phyloP scores from a whole-genome alignment of 1,139 yeast genomes.

The Yamadazyma siamensis region DNA sequence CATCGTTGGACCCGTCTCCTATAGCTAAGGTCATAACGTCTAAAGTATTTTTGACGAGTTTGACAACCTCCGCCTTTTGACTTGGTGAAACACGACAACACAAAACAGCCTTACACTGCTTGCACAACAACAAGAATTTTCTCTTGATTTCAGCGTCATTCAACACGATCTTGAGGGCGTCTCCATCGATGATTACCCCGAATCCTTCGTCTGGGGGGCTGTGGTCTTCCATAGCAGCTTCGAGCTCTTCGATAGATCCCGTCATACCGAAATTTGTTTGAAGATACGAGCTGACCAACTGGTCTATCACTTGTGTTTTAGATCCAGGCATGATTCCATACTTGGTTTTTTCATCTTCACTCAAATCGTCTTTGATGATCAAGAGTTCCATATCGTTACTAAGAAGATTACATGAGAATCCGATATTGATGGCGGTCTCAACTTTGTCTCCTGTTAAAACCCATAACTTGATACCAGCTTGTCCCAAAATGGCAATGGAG shows the following conservation, averaged over 20 bases:
- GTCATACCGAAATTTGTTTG: slow-evolving; percentile 57
- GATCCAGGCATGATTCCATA: slow-evolving; percentile 25
- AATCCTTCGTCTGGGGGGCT: slow-evolving; percentile 71
- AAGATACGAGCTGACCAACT: slow-evolving; percentile 58
- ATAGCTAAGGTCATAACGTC: slow-evolving; percentile 81
- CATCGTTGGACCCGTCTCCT: slow-evolving; percentile 99
- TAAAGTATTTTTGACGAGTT: slow-evolving; percentile 79
- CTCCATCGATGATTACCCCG: slow-evolving; percentile 93
- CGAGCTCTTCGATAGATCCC: slow-evolving; percentile 60
- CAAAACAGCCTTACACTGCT: slow-evolving; percentile 89
- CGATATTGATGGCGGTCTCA: slow-evolving; percentile 51
- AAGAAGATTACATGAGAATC: slow-evolving; percentile 48
- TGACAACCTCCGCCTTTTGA: slow-evolving; percentile 94
- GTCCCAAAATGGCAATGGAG: slow-evolving; percentile 39
- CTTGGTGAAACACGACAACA: slow-evolving; percentile 98
- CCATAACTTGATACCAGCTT: slow-evolving; percentile 52
- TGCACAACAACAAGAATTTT: slow-evolving; percentile 81
- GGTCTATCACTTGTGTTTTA: slow-evolving; percentile 34
- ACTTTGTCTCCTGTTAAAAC: slow-evolving; percentile 52
- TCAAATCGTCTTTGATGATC: slow-evolving; percentile 34
- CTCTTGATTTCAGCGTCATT: slow-evolving; percentile 50
- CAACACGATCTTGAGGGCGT: slow-evolving; percentile 74
- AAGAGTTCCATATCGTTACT: slow-evolving; percentile 46
- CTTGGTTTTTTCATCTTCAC: slow-evolving; percentile 24
- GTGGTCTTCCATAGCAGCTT: slow-evolving; percentile 66